These are phyloP conservation scores for Leccinellum rugosiceps DNA, from an alignment of 768 basidiomycete species.

Conservation along the genomic window DNA sequence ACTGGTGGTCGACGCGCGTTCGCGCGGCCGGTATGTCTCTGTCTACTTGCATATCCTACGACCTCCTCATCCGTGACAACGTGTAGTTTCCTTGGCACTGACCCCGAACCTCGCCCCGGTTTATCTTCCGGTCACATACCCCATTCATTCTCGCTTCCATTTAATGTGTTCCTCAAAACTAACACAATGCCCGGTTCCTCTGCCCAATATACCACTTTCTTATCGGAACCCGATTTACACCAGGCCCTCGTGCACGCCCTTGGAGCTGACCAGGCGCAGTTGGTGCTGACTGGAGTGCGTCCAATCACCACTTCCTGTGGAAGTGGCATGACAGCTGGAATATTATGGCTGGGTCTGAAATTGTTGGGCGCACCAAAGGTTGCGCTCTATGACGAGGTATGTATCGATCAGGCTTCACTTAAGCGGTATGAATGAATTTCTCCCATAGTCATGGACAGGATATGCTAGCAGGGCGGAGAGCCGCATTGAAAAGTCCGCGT, in stretches of 20 bases:
- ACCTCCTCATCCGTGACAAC: conserved; percentile 7
- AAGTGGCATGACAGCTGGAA: conserved; percentile 96
- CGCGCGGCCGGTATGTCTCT: conserved; percentile 64
- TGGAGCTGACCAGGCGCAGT: conserved; percentile 52
- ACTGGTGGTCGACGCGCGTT: conserved; percentile 84
- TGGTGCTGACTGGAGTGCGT: conserved; percentile 57
- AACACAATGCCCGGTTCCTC: conserved; percentile 33
- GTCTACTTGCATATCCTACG: background rate
- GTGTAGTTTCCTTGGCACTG: conserved; percentile 70
- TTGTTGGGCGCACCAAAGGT: conserved; percentile 58
- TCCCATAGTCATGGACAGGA: conserved; percentile 88
- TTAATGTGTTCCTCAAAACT: conserved; percentile 64
- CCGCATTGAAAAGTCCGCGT: conserved; percentile 55
- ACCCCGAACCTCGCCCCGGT: conserved; percentile 86
- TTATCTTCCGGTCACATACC: conserved; percentile 93
- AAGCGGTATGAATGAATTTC: conserved; percentile 16
- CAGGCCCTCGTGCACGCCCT: conserved; percentile 60
- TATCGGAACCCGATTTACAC: conserved; percentile 55
- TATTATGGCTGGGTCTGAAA: conserved; percentile 91
- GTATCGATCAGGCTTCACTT: conserved; percentile 20
- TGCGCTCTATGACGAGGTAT: conserved; percentile 92
- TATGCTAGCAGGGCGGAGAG: conserved; percentile 79
- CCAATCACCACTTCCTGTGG: conserved; percentile 80
- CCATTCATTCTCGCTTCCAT: conserved; percentile 79
- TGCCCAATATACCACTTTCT: conserved; percentile 55